Evolutionary conservation across 1,284 basidiomycete species (phyloP), one percentile per base, ranked within the genome.

Genomic region (Malassezia sympodialis): DNA sequence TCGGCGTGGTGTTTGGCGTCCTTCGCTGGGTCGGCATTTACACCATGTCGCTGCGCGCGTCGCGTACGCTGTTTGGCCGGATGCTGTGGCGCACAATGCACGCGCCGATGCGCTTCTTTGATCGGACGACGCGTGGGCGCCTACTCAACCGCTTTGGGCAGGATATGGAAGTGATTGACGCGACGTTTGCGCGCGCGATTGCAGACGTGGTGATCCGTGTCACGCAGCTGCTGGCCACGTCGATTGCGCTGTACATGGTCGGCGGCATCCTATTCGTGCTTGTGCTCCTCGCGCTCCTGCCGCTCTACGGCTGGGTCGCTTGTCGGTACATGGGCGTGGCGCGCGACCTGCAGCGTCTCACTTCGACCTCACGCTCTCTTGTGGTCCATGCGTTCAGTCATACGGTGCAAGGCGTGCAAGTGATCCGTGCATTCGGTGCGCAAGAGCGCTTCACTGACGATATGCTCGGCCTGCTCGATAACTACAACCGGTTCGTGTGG

Each of bases 361-460:
- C 69, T 12, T 70, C 72, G 3, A 67, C 73, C 15, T 68, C 70
- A 0, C 65, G 66, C 8, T 72, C 68, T 21, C 75, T 75, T 3
- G 75, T 77, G 54, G 73, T 73, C 54, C 60, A 61, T 11, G 50
- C 71, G n/a, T 75, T 77, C 46, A 69, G 69, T 27, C 75, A 77
- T 42, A 58, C 68, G 3, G 63, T 77, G 31, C 59, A 62, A 31
- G 79, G 80, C 19, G 77, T 79, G 56, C 73, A 75, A 0, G 78
- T 78, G 0, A 78, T 81, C 34, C 73, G 80, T 26, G 77, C 79
- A 0, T 81, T 78, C 52, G 79, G 78, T 45, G 79, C 79, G 49
- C 72, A 73, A 17, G 73, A 75, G 4, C 71, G 78, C 8, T 80
- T 80, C 68, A 74, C 76, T 42, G 55, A 71, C 24, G 75, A 78